Evolutionary conservation across 2,329 filamentous ascomycete species (phyloP), one percentile per base, ranked within the genome.

Genomic region (Curvularia eragrostidis): DNA sequence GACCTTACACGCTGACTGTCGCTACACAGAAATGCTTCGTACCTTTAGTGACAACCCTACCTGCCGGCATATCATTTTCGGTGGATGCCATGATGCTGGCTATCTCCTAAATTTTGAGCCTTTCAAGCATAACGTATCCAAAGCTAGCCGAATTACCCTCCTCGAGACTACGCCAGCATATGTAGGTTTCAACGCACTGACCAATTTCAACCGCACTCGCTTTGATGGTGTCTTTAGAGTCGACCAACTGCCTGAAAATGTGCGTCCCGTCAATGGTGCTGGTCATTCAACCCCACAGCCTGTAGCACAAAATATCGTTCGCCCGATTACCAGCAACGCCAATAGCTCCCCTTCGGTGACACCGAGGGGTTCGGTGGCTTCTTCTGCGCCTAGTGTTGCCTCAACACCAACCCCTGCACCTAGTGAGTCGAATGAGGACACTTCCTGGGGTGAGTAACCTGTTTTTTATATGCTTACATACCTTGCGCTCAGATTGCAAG

Each of bases 41-140:
- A 75, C 80, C 2, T 81, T 80, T 68, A 71, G 80, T 58, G 73
- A 76, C 41, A 81, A 80, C 54, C 70, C 77, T 15, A 80, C 81
- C 39, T 81, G 79, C 69, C 79, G 77, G 56, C 78, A 80, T 55
- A 78, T 82, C 64, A 75, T 81, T 62, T 82, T 82, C 58, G 80
- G 78, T 19, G 80, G 79, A 7, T 80, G 78, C 58, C 78, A 80
- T 54, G 80, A 82, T 65, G 77, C 78, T 42, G 80, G 80, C 30
- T 81, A 79, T 57, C 72, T 82, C 30, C 72, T 78, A 21, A 78
- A 78, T 24, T 74, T 82, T 48, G 79, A 81, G 49, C 73, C 77
- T 12, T 81, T 80, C 68, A 79, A 79, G 49, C 75, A 79, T 58
- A 75, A 82, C 52, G 52, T 67, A 28, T 53, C 58, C 36, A 74